These are phyloP conservation scores for Microbotryomycetes sp. DNA, from an alignment of 1,284 basidiomycete species.

Conservation along the genomic window DNA sequence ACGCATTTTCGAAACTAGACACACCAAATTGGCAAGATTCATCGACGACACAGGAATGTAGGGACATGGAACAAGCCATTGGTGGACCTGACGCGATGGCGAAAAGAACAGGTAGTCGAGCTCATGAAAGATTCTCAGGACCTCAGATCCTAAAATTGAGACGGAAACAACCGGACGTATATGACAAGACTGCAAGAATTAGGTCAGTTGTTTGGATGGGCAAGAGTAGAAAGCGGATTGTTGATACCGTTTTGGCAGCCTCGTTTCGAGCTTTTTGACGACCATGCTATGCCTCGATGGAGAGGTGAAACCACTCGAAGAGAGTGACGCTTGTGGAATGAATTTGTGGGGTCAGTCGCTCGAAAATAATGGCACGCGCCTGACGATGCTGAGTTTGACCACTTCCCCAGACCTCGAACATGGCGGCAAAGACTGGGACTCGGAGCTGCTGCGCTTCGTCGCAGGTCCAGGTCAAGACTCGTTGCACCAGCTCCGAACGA, in stretches of 20 bases:
- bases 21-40: constrained; percentile 92
- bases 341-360: constrained; percentile 53
- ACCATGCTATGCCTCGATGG: constrained; percentile 59
- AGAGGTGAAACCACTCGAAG: constrained; percentile 56
- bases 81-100: constrained; percentile 67
- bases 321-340: constrained; percentile 85
- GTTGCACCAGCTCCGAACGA: constrained; percentile 58
- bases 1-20: constrained; percentile 62
- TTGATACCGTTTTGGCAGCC: constrained; percentile 39
- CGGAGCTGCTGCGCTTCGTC: constrained; percentile 52
- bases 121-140: constrained; percentile 83
- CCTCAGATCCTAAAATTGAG: constrained; percentile 70
- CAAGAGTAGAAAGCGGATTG: neutral
- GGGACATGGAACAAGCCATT: constrained; percentile 56
- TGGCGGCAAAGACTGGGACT: constrained; percentile 57
- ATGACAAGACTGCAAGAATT: constrained; percentile 61
- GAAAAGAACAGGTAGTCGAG: constrained; percentile 70
- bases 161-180: constrained; percentile 54
- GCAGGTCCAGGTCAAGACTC: constrained; percentile 47
- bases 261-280: constrained; percentile 76
- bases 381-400: neutral
- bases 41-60: constrained; percentile 69
- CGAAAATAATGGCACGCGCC: no score
- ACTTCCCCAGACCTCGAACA: constrained; percentile 56
- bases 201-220: constrained; percentile 34